Evolutionary conservation across 495 filamentous ascomycete species (phyloP), one percentile per base, ranked within the genome.

Genomic region (Hyaloscypha bicolor): DNA sequence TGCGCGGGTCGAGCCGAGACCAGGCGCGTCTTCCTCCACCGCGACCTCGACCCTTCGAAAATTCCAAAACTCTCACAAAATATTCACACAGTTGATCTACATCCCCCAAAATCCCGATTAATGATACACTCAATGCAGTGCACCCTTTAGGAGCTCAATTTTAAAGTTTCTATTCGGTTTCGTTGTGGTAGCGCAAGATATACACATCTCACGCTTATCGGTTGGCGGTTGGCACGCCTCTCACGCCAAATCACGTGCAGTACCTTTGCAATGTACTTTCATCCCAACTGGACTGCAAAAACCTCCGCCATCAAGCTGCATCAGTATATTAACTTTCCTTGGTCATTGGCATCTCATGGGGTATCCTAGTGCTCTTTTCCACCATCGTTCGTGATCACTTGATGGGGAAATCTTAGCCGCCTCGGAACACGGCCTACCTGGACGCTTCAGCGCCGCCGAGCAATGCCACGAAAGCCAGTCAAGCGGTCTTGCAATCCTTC

Each of bases 341-440:
- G 16, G 1, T 48, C 42, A 48, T 1, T 48, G 42, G 42, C 42
- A 16, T 19, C 42, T 48, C 42, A 6, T 14, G 9, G 16, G 11
- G 6, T 48, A 1, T 48, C 16, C 1, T 19, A 48, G 42, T 60
- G 16, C 12, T 32, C 45, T 9, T 45, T 39, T 57, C 1, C 42
- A 48, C 16, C 16, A 12, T 19, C 4, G 16, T 16, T 66, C 35
- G 39, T 66, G 58, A 60, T 55, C 48, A 51, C 19, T 60, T 51
- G 61, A 60, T 33, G 21, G 32, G 42, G 39, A 61, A 67, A 58
- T 14, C 60, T 64, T 72, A 72, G 67, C 71, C 71, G 71, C 71
- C 25, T 56, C 64, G 71, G 71, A 62, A 72, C 35, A 62, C 69
- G 69, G 69, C 12, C 48, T 59, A 39, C 29, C 32, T 59, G 6